Conservation (phyloP, 495 filamentous ascomycete genomes). For the Trichoderma parareesei region DNA sequence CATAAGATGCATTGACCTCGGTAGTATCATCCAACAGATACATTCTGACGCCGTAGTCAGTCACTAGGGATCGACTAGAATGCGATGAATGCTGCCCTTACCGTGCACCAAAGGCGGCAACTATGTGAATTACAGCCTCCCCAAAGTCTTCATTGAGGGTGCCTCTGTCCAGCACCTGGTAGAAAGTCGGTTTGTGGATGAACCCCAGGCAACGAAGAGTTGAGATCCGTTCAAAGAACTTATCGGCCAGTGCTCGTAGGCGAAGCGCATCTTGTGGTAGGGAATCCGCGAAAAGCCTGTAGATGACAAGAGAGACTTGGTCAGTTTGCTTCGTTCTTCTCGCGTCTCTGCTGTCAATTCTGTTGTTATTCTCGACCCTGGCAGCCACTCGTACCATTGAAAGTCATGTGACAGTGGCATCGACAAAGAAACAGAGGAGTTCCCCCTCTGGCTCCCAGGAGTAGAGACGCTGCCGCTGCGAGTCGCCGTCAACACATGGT, state of each 20-base stretch:
- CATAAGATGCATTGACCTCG: constrained; percentile 13
- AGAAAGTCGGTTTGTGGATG: constrained; percentile 29
- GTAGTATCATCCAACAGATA: not conserved
- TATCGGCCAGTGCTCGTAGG: constrained; percentile 21
- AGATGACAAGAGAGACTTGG: not conserved
- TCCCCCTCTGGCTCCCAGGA: not conserved
- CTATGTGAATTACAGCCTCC: constrained; percentile 25
- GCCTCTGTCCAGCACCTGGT: constrained; percentile 24
- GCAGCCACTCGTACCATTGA: not conserved
- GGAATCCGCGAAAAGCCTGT: constrained; percentile 16
- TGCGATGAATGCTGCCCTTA: constrained; percentile 13
- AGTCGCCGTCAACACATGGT: not conserved
- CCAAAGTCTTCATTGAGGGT: constrained; percentile 13
- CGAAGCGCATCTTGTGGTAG: constrained; percentile 19
- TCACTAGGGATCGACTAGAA: not conserved
- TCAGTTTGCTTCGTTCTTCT: not conserved
- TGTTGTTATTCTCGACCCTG: not conserved
- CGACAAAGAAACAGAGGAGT: not conserved
- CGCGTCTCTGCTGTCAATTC: not conserved
- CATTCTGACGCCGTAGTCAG: not conserved
- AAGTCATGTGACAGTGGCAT: not conserved
- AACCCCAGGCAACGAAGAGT: constrained; percentile 31
- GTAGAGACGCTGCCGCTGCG: not conserved
- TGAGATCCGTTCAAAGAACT: constrained; percentile 29
- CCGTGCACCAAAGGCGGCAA: constrained; percentile 30